Percentiles rank a stretch among this genome's conserved stretches.
phyloP scores from a whole-genome alignment of 441 rosid genomes.

The Corymbia citriodora region DNA sequence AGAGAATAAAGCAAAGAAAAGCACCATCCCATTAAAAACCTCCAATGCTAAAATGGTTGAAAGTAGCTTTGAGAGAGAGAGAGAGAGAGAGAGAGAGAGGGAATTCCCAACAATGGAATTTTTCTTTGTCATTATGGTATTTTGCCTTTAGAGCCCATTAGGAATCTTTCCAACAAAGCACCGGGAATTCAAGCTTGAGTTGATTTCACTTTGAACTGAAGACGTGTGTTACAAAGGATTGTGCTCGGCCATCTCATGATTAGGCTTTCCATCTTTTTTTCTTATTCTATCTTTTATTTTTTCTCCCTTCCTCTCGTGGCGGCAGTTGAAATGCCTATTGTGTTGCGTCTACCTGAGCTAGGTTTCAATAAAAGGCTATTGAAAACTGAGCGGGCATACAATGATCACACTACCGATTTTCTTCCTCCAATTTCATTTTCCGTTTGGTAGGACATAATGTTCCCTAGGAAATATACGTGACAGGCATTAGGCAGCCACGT shows the following conservation, averaged over 20 bases:
- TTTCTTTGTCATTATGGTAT: slow-evolving; percentile 24
- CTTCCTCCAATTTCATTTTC: not conserved
- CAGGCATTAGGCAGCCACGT: not conserved
- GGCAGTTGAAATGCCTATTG: not conserved
- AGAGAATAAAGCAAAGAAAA: slow-evolving; percentile 31
- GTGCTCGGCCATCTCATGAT: slow-evolving; percentile 16
- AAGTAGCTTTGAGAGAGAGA: slow-evolving; percentile 2
- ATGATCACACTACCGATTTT: not conserved
- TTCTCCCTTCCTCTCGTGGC: not conserved
- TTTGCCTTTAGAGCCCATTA: slow-evolving; percentile 19
- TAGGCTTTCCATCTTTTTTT: not conserved
- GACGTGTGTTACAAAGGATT: slow-evolving; percentile 16
- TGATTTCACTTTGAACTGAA: slow-evolving; percentile 25
- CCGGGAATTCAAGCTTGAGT: not conserved
- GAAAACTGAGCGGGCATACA: not conserved
- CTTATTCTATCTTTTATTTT: too few relatives aligned
- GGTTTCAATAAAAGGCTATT: not conserved
- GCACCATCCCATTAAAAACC: slow-evolving; percentile 27
- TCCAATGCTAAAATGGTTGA: slow-evolving; percentile 19
- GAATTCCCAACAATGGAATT: slow-evolving; percentile 8
- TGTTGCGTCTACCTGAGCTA: not conserved
- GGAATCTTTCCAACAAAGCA: slow-evolving; percentile 9
- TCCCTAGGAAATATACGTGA: not conserved
- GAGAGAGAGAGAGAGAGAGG: slow-evolving; percentile 8
- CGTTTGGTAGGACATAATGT: not conserved